Evolutionary conservation across 2,329 filamentous ascomycete species (phyloP), one percentile per base, ranked within the genome.

Genomic region (Cercospora sp.): DNA sequence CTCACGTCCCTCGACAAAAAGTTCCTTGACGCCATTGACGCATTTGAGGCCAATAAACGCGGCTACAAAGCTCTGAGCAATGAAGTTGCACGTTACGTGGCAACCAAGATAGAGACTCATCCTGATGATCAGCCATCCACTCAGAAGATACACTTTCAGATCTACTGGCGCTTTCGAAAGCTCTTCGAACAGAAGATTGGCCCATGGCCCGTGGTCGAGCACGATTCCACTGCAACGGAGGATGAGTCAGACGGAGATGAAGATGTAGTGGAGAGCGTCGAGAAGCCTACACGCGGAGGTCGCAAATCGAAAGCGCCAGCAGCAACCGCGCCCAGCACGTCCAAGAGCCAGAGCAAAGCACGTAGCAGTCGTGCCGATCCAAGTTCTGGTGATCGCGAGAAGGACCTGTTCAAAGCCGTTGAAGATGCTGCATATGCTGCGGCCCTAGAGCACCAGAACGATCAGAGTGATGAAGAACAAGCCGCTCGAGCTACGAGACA

Each of bases 131-230:
- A 62, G 26, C 21, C 26, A 6, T 21, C 37, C 37, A 12, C 3
- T 67, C 24, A 58, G 18, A 65, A 65, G 21, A 65, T 59, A 59
- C 66, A 70, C 34, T 63, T 60, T 34, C 64, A 70, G n/a, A 65
- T 70, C 13, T 70, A 70, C 58, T 70, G 68, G 68, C 65, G 65
- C 40, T 70, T 65, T 26, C 61, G 60, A 58, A 59, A 63, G 30
- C 55, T 30, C 26, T 63, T 21, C 37, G 58, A 63, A 49, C 13
- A 62, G 60, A 45, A 18, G 18, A 24, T 4, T 37, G 57, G 57
- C 1, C 12, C 21, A 7, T 53, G 49, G 57, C 58, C 37, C 21
- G 18, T n/a, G 24, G 16, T 37, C 34, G 30, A 10, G 32, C 10
- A 24, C 21, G 51, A 58, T 13, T n/a, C 24, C 6, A 8, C 24